Percentiles rank a stretch among this genome's conserved stretches.
Conservation (phyloP, 257 asterid species). For the Anisodus tanguticus region DNA sequence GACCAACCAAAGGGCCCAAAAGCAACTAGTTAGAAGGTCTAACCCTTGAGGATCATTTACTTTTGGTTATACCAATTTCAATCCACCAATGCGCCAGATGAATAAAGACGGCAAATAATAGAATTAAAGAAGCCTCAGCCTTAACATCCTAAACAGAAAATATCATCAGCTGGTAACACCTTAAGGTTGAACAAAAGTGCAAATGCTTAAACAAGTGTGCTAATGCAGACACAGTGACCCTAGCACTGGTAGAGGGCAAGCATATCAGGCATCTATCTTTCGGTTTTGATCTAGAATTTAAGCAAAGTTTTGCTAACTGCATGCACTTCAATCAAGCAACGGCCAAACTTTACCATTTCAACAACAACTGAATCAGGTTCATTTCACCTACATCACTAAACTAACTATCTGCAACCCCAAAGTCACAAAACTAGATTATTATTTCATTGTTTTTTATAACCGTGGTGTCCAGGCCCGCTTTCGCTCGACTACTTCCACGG, state of each 20-base stretch:
- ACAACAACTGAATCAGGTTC: not conserved
- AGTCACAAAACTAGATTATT: not conserved
- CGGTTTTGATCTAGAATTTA: not conserved
- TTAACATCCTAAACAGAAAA: constrained; percentile 13
- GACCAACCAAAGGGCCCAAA: constrained; percentile 17
- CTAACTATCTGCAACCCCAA: not conserved
- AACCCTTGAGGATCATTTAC: not conserved
- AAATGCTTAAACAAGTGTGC: not conserved
- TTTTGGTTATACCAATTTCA: not conserved
- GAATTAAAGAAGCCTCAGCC: not conserved
- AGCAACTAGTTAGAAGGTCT: not conserved
- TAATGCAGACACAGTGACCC: not conserved
- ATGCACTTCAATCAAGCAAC: not conserved
- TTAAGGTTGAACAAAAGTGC: not conserved
- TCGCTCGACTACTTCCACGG: not conserved
- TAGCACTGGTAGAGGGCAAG: not conserved
- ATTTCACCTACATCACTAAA: not conserved
- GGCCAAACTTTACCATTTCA: not conserved
- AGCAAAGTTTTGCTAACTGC: not conserved
- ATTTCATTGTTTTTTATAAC: not conserved
- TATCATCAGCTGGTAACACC: not conserved
- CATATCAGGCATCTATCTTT: constrained; percentile 10
- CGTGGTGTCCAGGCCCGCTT: not conserved
- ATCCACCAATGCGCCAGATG: constrained; percentile 2
- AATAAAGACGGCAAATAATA: not conserved